Evolutionary conservation across 257 asterid species (phyloP), one percentile per base, ranked within the genome.

Genomic region (Capsicum chinense): DNA sequence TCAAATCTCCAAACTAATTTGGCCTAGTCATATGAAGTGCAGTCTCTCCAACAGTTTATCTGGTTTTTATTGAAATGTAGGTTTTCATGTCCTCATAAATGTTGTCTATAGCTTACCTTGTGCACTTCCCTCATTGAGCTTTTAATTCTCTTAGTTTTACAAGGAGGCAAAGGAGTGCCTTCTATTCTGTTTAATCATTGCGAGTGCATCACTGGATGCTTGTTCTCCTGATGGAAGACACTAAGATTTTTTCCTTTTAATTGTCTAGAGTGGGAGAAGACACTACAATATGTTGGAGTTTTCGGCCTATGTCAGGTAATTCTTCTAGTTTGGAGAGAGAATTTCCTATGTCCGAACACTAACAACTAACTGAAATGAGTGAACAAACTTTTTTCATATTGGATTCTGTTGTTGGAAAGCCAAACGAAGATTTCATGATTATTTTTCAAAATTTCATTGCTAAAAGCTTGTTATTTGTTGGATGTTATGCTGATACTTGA

Each of bases 221-320:
- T 76, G 48, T 54, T 17, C 79, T 70, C 50, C 73, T 21, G 9
- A 84, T 87, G 89, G 86, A 82, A 80, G 62, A 54, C 64, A 26
- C 59, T 76, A 54, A 50, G 81, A 76, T 21, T 76, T 54, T 73
- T 33, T 76, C 54, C 81, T 52, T 76, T 74, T 33, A 52, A 76
- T 76, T 76, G 48, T 76, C 64, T 92, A 95, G 99, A 95, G 90
- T 95, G 97, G 99, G 99, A 95, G 89, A 90, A 64, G 86, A 86
- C 97, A 16, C 91, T 94, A 68, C 98, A 95, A 82, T 86, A 88
- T 83, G 69, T 93, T 56, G 97, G 93, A 62, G 83, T 94, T 69
- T 39, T 93, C 76, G 98, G 98, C 59, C 83, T 94, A 37, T 91
- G 89, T 57, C 95, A 85, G 98, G 99, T 94, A 87, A 88, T 83